Conservation (phyloP, 139 green algal species). For the Mesotaenium endlicherianum region DNA sequence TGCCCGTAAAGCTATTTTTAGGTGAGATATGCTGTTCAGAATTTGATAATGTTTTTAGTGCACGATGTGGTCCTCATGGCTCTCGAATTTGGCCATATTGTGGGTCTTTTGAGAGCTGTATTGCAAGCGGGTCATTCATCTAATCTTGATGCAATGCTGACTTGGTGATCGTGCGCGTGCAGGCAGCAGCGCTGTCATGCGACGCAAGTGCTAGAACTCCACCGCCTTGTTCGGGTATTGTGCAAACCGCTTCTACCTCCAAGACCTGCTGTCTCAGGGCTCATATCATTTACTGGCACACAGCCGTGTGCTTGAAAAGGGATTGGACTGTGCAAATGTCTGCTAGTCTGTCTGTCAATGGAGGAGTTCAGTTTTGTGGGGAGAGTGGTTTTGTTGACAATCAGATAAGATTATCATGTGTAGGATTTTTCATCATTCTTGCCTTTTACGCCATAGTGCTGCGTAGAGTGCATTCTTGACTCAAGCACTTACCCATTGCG, state of each 20-base stretch:
- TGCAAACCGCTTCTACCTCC: neutral
- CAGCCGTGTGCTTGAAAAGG: no score
- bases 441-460: no score
- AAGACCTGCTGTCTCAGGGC: no score
- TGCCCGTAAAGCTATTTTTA: neutral
- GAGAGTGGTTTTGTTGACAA: no score
- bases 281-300: neutral
- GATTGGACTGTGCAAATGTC: no score
- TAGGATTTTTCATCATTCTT: no score
- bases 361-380: no score
- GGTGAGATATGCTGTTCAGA: neutral
- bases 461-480: no score
- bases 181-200: conserved; percentile 5
- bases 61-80: neutral
- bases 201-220: conserved; percentile 4
- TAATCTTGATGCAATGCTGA: neutral
- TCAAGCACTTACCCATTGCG: no score
- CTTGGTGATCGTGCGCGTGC: neutral
- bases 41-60: neutral
- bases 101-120: neutral
- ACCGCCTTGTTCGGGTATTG: neutral
- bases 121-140: neutral
- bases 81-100: neutral
- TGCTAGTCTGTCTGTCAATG: no score
- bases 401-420: no score